Evolutionary conservation across 371 early-diverging fungal species (phyloP).

Genomic region (Actinomucor elegans): DNA sequence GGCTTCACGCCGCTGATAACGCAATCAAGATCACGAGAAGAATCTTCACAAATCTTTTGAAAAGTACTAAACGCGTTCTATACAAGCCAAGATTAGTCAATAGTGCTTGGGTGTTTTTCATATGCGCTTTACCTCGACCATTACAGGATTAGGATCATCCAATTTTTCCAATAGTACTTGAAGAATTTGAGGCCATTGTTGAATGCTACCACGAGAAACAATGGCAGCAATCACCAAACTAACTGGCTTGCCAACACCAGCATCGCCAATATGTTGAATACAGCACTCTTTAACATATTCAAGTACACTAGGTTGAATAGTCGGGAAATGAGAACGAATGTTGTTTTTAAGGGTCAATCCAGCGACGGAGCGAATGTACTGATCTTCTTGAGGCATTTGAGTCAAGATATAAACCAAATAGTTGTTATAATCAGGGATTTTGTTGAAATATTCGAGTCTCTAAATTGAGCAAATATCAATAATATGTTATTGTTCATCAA

Average conservation of each 20-base stretch:
- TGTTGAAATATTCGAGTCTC: conserved; percentile 83
- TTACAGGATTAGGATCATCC: conserved; percentile 63
- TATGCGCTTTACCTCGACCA: conserved; percentile 83
- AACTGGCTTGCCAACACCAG: conserved; percentile 69
- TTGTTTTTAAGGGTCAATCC: conserved; percentile 90
- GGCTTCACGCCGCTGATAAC: conserved; percentile 71
- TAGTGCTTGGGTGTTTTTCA: no score
- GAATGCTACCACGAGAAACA: conserved; percentile 64
- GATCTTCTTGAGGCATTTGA: conserved; percentile 64
- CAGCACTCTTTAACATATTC: conserved; percentile 75
- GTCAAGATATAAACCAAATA: conserved; percentile 88
- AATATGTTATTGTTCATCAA: neutral
- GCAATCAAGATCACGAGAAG: conserved; percentile 72
- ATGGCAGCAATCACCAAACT: conserved; percentile 80
- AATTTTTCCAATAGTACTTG: conserved; percentile 74
- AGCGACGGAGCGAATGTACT: conserved; percentile 76
- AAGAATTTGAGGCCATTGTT: conserved; percentile 85
- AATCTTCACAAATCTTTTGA: conserved; percentile 93
- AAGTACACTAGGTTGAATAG: conserved; percentile 65
- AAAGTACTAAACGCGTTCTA: conserved; percentile 86
- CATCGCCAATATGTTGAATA: conserved; percentile 76
- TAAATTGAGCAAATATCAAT: conserved; percentile 27
- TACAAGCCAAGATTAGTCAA: neutral
- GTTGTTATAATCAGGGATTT: conserved; percentile 86
- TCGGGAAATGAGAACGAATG: conserved; percentile 62